Base-by-base conservation (phyloP, 1,284 basidiomycete genomes). In the Cutaneotrichosporon cavernicola region DNA sequence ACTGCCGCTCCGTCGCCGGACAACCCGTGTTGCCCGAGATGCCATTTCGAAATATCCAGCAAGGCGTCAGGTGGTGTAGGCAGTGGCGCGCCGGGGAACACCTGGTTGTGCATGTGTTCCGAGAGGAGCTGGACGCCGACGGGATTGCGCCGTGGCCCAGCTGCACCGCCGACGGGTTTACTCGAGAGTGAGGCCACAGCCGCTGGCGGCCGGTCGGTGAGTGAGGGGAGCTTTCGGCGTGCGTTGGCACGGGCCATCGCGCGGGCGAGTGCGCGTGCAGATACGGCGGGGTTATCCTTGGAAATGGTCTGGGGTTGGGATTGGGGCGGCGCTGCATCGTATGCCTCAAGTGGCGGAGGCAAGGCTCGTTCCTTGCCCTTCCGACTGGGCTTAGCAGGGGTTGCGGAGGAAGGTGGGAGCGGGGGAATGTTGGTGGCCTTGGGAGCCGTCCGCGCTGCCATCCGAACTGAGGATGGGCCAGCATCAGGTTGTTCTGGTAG, bases 61-160 rank as follows among this genome's bases (percentile, higher is more conserved):
- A 87, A 89, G 1, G 85, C 73, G 10, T 82, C 71, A 1, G 88
- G 83, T 10, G 92, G 88, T 0, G 84, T 69, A 1, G 88, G 89
- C 57, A 90, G 88, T 1, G 86, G 81, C 31, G 84, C 78, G 63
- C 89, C 86, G 56, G 87, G 88, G 79, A 98, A 98, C 62, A 97
- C 84, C 76, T 97, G 95, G 5, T 83, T 75, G 78, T 96, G 93
- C 18, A 97, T 81, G 32, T 83, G 82, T 6, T 87, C 85, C 4
- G 93, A 91, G 36, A 99, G 86, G 58, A 98, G 86, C 77, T 99
- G 95, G 3, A 98, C 95, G 21, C 95, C 94, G 38, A 94, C 85
- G 69, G 91, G 86, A 74, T 97, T 97, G 60, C 92, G 86, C 0
- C 77, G 67, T 11, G 56, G 56, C n/a, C 51, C 51, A 26, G n/a